These are phyloP conservation scores for Halophytophthora batemanensis DNA, from an alignment of 352 stramenopile genomes.

Conservation along the genomic window DNA sequence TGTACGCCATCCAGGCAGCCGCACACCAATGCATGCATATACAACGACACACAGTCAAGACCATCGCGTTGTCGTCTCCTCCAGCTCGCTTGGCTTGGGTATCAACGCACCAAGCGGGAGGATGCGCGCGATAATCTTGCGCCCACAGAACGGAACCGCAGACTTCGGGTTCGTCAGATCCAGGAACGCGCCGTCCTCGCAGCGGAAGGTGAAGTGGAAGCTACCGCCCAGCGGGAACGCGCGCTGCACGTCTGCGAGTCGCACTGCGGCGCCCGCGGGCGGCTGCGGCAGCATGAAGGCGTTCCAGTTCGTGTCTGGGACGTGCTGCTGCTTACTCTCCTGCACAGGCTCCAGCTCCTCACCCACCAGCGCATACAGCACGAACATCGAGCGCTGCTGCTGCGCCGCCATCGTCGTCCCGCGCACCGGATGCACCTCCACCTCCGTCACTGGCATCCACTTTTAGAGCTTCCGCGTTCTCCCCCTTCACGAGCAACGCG, in stretches of 20 bases:
- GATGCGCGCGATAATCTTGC: slow-evolving; percentile 68
- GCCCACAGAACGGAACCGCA: slow-evolving; percentile 54
- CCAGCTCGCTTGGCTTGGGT: not conserved
- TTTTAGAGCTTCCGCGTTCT: not conserved
- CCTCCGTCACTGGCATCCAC: slow-evolving; percentile 22
- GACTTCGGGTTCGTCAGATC: slow-evolving; percentile 71
- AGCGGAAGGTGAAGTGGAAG: slow-evolving; percentile 79
- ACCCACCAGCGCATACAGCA: slow-evolving; percentile 70
- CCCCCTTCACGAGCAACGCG: not conserved
- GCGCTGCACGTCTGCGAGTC: slow-evolving; percentile 54
- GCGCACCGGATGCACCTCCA: slow-evolving; percentile 30
- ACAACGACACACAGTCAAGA: too few relatives aligned
- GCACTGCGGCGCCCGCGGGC: slow-evolving; percentile 22
- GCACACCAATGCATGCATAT: too few relatives aligned
- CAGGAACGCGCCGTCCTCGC: slow-evolving; percentile 61
- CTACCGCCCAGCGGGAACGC: slow-evolving; percentile 66
- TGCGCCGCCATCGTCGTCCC: slow-evolving; percentile 24
- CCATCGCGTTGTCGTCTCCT: not conserved
- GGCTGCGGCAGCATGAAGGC: slow-evolving; percentile 49
- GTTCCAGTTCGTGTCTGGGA: slow-evolving; percentile 66
- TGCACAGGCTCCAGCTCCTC: slow-evolving; percentile 54
- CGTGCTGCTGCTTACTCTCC: slow-evolving; percentile 28
- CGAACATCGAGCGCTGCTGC: slow-evolving; percentile 30
- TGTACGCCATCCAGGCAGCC: slow-evolving; percentile 2
- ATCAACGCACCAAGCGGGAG: slow-evolving; percentile 42